These are phyloP conservation scores for Nitzschia palea DNA, from an alignment of 108 stramenopile genomes.

Conservation along the genomic window DNA sequence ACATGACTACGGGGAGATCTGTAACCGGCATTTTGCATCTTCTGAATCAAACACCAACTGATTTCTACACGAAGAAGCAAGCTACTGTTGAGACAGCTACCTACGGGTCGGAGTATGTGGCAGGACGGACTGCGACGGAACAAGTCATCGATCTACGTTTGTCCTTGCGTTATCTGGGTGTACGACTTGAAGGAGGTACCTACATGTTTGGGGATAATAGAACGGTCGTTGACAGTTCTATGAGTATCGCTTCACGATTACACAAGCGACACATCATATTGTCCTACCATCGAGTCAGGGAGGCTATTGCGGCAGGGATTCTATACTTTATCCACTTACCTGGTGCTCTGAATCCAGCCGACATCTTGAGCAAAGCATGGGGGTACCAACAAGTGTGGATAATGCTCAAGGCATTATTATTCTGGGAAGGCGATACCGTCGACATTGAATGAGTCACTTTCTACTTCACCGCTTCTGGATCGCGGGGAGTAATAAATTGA, in stretches of 20 bases:
- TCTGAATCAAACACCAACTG: too few species aligned
- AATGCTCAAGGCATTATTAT: neutral
- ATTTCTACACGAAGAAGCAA: slow-evolving; percentile 37
- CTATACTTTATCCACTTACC: neutral
- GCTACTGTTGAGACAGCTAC: too few species aligned
- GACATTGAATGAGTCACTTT: too few species aligned
- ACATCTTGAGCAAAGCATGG: slow-evolving; percentile 8
- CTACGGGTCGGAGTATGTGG: too few species aligned
- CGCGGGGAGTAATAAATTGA: too few species aligned
- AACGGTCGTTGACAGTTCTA: slow-evolving; percentile 13
- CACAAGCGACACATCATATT: slow-evolving; percentile 15
- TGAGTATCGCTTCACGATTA: neutral
- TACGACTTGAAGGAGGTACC: neutral
- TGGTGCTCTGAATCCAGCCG: neutral
- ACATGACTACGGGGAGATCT: neutral
- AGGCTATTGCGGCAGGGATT: slow-evolving; percentile 3
- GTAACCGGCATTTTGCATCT: slow-evolving; percentile 10
- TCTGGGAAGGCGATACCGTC: neutral
- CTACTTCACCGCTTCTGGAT: too few species aligned
- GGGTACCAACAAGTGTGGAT: too few species aligned
- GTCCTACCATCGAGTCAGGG: slow-evolving; percentile 10
- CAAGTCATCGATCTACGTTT: slow-evolving; percentile 17
- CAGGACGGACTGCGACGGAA: slow-evolving; percentile 10
- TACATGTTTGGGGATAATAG: slow-evolving; percentile 17
- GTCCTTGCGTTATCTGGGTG: slow-evolving; percentile 24